Percentiles rank a stretch among this genome's conserved stretches.
Evolutionary conservation across 2,329 filamentous ascomycete species (phyloP).

Genomic region (Metarhizium robertsii): DNA sequence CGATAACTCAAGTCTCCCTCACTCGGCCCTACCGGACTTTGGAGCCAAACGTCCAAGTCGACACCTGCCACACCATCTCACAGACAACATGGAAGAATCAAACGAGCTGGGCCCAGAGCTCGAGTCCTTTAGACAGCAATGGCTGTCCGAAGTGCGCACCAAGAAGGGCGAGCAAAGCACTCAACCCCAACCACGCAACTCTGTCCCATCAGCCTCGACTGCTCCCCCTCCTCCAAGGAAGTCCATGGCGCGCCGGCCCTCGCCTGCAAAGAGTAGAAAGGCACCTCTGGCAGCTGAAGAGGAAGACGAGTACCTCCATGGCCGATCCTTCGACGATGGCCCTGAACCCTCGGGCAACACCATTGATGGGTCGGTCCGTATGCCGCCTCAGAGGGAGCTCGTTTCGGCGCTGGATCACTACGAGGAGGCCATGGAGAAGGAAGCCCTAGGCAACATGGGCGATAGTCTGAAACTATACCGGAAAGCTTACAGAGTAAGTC

Average conservation of each 20-base stretch:
- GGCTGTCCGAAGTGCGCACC: conserved; percentile 69
- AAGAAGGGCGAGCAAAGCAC: conserved; percentile 11
- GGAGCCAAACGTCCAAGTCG: neutral
- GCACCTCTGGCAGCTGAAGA: conserved; percentile 2
- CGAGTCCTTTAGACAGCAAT: conserved; percentile 75
- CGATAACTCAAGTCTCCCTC: neutral
- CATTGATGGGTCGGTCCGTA: conserved; percentile 7
- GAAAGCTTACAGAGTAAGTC: conserved; percentile 69
- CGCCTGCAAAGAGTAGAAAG: neutral
- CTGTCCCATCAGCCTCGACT: neutral
- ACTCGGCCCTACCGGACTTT: conserved; percentile 4
- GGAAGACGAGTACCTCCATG: conserved; percentile 7
- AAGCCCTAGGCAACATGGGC: conserved; percentile 73
- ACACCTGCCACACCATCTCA: neutral
- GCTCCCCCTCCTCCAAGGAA: neutral
- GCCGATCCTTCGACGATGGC: conserved; percentile 10
- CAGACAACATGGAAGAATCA: conserved; percentile 2
- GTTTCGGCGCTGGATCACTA: conserved; percentile 83
- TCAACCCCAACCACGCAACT: neutral
- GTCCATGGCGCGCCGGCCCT: neutral
- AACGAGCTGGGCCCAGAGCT: conserved; percentile 54
- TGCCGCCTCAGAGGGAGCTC: conserved; percentile 35
- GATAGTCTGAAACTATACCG: conserved; percentile 85
- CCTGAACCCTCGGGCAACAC: conserved; percentile 8
- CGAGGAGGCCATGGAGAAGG: conserved; percentile 82